Conservation (phyloP, 148 eudicot genomes). For the Heliosperma pusillum region DNA sequence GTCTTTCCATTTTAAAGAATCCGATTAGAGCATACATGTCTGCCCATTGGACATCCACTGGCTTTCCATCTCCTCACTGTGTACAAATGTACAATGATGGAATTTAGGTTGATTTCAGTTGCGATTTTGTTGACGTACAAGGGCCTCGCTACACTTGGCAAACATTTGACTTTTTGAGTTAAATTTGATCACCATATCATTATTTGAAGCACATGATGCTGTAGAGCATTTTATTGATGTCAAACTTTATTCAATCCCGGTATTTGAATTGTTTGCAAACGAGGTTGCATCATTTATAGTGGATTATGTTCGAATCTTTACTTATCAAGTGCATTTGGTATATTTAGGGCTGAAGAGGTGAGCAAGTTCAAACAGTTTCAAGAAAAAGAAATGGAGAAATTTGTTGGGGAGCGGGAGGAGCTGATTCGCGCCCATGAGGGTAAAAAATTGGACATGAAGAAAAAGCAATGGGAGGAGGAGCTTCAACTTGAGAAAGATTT, state of each 20-base stretch:
- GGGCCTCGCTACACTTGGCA: not conserved
- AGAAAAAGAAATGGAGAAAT: conserved; percentile 50
- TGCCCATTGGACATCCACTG: not conserved
- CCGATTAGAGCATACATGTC: not conserved
- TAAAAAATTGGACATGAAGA: conserved; percentile 45
- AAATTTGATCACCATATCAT: not conserved
- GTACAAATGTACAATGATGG: not conserved
- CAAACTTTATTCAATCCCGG: not conserved
- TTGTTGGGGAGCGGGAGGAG: conserved; percentile 42
- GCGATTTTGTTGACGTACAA: not conserved
- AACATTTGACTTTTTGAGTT: not conserved
- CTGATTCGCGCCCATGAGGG: conserved; percentile 36
- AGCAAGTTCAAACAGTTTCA: conserved; percentile 37
- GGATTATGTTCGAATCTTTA: not conserved
- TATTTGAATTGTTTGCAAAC: not conserved
- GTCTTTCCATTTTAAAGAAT: not conserved
- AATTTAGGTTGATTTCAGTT: not conserved
- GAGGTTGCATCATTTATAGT: not conserved
- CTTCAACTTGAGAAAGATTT: conserved; percentile 47
- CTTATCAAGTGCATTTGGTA: not conserved
- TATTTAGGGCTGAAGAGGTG: conserved; percentile 39
- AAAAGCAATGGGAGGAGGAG: conserved; percentile 45
- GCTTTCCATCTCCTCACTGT: not conserved
- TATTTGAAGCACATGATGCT: not conserved
- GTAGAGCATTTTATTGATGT: not conserved